phyloP scores from a whole-genome alignment of 208 protist species.

The Leishmania major region DNA sequence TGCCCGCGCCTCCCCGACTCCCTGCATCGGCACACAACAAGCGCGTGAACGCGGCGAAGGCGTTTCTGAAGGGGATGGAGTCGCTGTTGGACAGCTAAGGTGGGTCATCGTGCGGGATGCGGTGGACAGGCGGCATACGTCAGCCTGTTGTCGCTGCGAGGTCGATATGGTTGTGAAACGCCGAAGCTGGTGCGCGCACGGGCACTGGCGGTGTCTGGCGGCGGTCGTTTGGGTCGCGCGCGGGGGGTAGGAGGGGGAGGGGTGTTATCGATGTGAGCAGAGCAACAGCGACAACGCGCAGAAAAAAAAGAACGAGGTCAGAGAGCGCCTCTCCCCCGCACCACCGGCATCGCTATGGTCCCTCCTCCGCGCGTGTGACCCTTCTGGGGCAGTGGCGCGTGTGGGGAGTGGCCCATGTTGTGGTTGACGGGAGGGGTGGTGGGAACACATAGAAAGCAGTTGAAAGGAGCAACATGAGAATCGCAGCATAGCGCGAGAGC shows the following conservation, averaged over 20 bases:
- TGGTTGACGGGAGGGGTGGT: background rate
- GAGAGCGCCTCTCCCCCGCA: background rate
- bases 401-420: background rate
- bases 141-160: background rate
- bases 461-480: background rate
- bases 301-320: background rate
- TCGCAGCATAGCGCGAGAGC: background rate
- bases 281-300: background rate
- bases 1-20: background rate
- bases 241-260: no score
- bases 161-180: background rate
- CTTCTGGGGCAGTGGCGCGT: background rate
- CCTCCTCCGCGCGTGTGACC: background rate
- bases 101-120: background rate
- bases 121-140: background rate
- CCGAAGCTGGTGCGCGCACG: background rate
- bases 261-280: background rate
- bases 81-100: constrained; percentile 14
- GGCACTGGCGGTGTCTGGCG: background rate
- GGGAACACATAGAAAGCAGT: background rate
- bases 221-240: background rate
- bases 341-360: background rate
- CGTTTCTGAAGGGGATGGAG: constrained; percentile 28
- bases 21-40: constrained; percentile 2
- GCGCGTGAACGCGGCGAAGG: constrained; percentile 25